These are phyloP conservation scores for Venturia asperata DNA, from an alignment of 2,329 filamentous ascomycete genomes.

Conservation along the genomic window DNA sequence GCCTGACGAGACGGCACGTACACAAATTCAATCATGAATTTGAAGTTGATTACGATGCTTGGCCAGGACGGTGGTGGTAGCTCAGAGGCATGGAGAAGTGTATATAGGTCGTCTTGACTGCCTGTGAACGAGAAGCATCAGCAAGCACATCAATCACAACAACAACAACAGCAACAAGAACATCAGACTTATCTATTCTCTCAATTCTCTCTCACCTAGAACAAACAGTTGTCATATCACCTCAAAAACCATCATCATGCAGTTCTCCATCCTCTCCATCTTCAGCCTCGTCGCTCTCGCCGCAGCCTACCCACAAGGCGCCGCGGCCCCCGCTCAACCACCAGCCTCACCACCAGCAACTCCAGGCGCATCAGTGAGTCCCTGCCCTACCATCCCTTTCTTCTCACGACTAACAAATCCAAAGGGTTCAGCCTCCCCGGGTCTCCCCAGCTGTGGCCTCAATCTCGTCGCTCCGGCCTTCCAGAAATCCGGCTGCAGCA, in stretches of 20 bases:
- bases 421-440: neutral
- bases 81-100: neutral
- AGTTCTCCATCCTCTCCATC: constrained; percentile 1
- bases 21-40: neutral
- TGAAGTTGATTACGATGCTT: neutral
- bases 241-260: neutral
- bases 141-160: neutral
- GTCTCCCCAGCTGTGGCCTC: constrained; percentile 1
- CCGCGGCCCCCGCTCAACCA: neutral
- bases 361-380: neutral
- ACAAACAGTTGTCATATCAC: neutral
- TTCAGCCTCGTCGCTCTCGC: constrained; percentile 5
- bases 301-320: constrained; percentile 1
- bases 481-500: constrained; percentile 7
- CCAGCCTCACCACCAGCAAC: neutral
- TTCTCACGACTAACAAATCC: neutral
- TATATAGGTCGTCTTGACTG: neutral
- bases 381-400: neutral
- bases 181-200: neutral
- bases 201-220: neutral
- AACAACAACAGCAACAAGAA: neutral
- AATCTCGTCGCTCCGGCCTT: neutral
- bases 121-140: constrained; percentile 2
- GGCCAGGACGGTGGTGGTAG: neutral
- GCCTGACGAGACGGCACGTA: neutral